Conservation (phyloP, 805 yeast genomes). For the Starmerella floricola region DNA sequence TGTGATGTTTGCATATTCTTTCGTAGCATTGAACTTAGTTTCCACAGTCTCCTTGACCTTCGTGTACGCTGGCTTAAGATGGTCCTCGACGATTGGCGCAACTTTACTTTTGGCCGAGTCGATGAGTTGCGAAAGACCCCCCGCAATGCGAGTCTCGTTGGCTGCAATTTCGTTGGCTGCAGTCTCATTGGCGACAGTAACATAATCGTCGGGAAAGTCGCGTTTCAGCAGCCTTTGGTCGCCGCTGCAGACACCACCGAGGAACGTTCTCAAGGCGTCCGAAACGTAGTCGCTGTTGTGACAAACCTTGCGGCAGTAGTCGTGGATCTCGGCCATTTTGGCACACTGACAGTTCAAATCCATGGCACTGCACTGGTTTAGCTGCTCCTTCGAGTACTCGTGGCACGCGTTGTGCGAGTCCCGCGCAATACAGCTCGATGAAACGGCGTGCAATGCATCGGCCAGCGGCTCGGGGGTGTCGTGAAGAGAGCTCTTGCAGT, state of each 20-base stretch:
- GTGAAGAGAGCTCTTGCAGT: no score
- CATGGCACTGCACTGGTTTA: constrained; percentile 5
- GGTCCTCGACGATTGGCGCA: background rate
- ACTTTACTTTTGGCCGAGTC: no score
- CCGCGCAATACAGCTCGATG: constrained; percentile 4
- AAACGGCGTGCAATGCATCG: constrained; percentile 11
- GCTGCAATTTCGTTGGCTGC: constrained; percentile 1
- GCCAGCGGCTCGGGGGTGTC: background rate
- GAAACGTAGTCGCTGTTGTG: background rate
- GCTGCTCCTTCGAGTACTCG: constrained; percentile 12
- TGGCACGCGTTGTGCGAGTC: constrained; percentile 13
- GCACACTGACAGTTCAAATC: constrained; percentile 4
- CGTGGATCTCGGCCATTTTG: background rate
- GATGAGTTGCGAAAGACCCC: no score
- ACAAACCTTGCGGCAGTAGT: constrained; percentile 7
- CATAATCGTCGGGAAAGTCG: background rate
- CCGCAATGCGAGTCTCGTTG: no score
- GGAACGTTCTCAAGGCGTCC: background rate
- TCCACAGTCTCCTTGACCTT: background rate
- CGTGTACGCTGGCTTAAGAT: background rate
- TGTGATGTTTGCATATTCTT: no score
- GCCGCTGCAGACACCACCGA: no score
- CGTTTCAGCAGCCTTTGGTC: no score
- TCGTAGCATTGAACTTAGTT: background rate
- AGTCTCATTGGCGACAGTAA: background rate